Conservation (phyloP, 805 yeast genomes). For the Blastobotrys peoriensis region DNA sequence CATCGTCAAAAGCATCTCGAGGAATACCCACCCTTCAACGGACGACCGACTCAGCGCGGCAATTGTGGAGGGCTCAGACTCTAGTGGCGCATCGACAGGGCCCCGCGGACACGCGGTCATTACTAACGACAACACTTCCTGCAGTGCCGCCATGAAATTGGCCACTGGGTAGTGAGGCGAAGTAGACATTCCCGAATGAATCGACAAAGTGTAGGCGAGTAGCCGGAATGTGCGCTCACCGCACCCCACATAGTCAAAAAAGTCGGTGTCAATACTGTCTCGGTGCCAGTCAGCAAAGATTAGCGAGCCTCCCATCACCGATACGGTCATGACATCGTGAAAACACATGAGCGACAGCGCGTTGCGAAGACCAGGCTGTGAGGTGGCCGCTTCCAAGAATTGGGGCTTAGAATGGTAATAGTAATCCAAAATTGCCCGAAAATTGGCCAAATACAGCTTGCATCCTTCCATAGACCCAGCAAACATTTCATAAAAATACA, state of each 20-base stretch:
- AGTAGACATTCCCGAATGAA: constrained; percentile 5
- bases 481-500: constrained; percentile 17
- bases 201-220: constrained; percentile 4
- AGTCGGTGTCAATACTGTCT: constrained; percentile 13
- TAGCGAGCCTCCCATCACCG: constrained; percentile 9
- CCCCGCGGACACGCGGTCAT: not conserved
- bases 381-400: constrained; percentile 5
- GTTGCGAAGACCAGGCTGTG: constrained; percentile 18
- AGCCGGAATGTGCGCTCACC: constrained; percentile 13
- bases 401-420: constrained; percentile 11
- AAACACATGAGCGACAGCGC: constrained; percentile 17
- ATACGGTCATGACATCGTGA: constrained; percentile 17
- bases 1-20: not conserved
- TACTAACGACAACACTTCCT: constrained; percentile 2
- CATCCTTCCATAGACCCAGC: constrained; percentile 17
- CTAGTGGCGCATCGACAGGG: constrained; percentile 3
- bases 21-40: not conserved
- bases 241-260: constrained; percentile 16
- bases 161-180: constrained; percentile 1
- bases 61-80: not conserved
- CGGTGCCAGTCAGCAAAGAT: constrained; percentile 21
- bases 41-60: not conserved
- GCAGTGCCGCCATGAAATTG: constrained; percentile 3
- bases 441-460: constrained; percentile 16
- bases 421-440: constrained; percentile 16